These are phyloP conservation scores for Cadophora sp. DNA, from an alignment of 2,329 filamentous ascomycete genomes.

Conservation along the genomic window DNA sequence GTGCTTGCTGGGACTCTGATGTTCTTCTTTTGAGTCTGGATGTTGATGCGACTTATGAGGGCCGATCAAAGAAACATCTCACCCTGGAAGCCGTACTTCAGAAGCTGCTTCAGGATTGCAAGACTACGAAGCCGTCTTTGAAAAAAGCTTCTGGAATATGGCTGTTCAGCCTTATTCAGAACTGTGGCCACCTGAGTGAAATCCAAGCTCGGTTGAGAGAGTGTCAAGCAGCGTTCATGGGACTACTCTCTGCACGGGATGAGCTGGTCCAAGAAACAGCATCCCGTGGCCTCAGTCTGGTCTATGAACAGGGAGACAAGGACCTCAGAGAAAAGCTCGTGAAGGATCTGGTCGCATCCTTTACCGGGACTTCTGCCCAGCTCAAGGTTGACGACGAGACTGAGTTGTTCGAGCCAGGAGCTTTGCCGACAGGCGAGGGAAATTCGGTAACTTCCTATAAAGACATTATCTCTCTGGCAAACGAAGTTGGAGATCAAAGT, in stretches of 20 bases:
- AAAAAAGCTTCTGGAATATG: slow-evolving; percentile 94
- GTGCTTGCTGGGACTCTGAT: slow-evolving; percentile 83
- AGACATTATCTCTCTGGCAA: slow-evolving; percentile 94
- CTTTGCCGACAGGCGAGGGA: slow-evolving; percentile 87
- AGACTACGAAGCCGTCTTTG: slow-evolving; percentile 84
- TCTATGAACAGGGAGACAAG: slow-evolving; percentile 91
- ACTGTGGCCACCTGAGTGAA: slow-evolving; percentile 79
- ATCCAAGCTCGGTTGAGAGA: slow-evolving; percentile 78
- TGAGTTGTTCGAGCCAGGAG: slow-evolving; percentile 90
- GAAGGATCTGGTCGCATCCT: slow-evolving; percentile 85
- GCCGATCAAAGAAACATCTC: slow-evolving; percentile 50
- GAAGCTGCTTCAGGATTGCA: slow-evolving; percentile 78
- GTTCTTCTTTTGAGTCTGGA: slow-evolving; percentile 78
- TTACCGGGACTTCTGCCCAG: slow-evolving; percentile 77
- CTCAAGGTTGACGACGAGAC: slow-evolving; percentile 91
- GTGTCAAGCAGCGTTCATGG: slow-evolving; percentile 87
- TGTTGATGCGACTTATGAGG: slow-evolving; percentile 63
- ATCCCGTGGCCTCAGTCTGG: slow-evolving; percentile 86
- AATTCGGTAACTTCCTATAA: slow-evolving; percentile 94
- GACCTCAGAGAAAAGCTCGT: slow-evolving; percentile 83
- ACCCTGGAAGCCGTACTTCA: slow-evolving; percentile 56
- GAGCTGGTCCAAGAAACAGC: slow-evolving; percentile 96
- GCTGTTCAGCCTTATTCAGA: slow-evolving; percentile 90
- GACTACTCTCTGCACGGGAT: slow-evolving; percentile 84
- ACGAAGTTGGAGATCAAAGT: slow-evolving; percentile 93